phyloP scores from a whole-genome alignment of 2,329 filamentous ascomycete species.

The Penicillium sp. region DNA sequence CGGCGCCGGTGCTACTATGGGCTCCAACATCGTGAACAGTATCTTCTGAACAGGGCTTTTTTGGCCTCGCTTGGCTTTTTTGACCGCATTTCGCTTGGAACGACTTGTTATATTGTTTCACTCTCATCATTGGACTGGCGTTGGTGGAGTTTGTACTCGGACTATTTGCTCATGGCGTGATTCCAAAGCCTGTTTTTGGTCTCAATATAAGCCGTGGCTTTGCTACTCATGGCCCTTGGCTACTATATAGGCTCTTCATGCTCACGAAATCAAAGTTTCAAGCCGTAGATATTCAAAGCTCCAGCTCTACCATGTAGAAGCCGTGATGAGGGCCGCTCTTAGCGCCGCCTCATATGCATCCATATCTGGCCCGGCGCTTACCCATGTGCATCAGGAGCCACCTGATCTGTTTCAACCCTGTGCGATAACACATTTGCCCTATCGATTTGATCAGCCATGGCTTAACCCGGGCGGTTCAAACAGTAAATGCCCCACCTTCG shows the following conservation, averaged over 20 bases:
- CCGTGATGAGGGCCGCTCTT: constrained; percentile 12
- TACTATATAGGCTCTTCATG: not conserved
- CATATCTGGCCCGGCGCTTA: constrained; percentile 16
- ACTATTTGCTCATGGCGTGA: not conserved
- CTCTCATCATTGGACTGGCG: constrained; percentile 32
- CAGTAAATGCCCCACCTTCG: not conserved
- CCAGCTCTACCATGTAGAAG: not conserved
- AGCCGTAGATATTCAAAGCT: no score
- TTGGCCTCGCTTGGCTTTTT: not conserved
- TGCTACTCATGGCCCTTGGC: not conserved
- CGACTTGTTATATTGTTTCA: not conserved
- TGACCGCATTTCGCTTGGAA: not conserved
- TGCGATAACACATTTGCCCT: not conserved
- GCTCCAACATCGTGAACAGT: constrained; percentile 84
- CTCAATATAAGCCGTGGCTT: not conserved
- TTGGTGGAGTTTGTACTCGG: constrained; percentile 29
- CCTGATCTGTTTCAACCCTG: constrained; percentile 10
- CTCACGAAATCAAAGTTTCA: no score
- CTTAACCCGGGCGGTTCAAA: constrained; percentile 1
- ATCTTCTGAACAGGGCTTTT: constrained; percentile 67
- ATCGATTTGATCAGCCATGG: constrained; percentile 1
- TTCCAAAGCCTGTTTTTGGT: not conserved
- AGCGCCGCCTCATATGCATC: constrained; percentile 7
- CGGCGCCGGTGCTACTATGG: constrained; percentile 88
- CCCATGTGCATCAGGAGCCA: constrained; percentile 6